phyloP scores from a whole-genome alignment of 2,329 filamentous ascomycete species.

The Curvularia eragrostidis region DNA sequence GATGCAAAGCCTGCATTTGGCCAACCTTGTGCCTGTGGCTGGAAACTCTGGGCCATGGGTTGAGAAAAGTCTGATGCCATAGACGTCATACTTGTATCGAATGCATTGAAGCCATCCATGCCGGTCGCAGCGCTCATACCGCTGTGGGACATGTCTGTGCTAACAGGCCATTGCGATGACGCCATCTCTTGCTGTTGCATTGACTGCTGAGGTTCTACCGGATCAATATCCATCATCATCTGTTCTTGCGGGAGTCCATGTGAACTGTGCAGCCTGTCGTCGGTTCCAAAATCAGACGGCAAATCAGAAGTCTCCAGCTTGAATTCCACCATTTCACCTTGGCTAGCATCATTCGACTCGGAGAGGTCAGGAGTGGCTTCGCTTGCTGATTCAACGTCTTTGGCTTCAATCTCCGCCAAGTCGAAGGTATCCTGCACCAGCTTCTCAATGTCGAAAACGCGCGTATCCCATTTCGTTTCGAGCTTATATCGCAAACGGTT shows the following conservation, averaged over 20 bases:
- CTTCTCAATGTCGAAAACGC: constrained; percentile 60
- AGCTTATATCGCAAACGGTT: constrained; percentile 70
- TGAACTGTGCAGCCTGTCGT: constrained; percentile 39
- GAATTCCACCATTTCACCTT: constrained; percentile 46
- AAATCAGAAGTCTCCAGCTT: constrained; percentile 46
- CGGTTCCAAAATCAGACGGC: constrained; percentile 28
- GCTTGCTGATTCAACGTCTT: constrained; percentile 34
- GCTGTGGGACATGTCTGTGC: constrained; percentile 40
- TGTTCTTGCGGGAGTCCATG: constrained; percentile 41
- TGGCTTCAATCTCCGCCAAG: constrained; percentile 51
- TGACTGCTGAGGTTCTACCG: constrained; percentile 40
- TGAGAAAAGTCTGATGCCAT: constrained; percentile 44
- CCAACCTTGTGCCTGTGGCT: constrained; percentile 40
- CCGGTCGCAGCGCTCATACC: constrained; percentile 36
- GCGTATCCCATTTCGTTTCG: constrained; percentile 67
- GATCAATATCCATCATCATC: constrained; percentile 47
- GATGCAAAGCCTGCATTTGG: constrained; percentile 46
- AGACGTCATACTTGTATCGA: constrained; percentile 38
- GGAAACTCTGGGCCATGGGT: constrained; percentile 41
- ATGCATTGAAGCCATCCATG: constrained; percentile 41
- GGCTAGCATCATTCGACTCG: constrained; percentile 35
- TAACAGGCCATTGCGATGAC: constrained; percentile 45
- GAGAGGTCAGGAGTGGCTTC: constrained; percentile 34
- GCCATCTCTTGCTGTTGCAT: constrained; percentile 42
- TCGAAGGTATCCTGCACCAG: constrained; percentile 67